These are phyloP conservation scores for Cyclanthera cordifolia DNA, from an alignment of 306 rosid genomes.

Conservation along the genomic window DNA sequence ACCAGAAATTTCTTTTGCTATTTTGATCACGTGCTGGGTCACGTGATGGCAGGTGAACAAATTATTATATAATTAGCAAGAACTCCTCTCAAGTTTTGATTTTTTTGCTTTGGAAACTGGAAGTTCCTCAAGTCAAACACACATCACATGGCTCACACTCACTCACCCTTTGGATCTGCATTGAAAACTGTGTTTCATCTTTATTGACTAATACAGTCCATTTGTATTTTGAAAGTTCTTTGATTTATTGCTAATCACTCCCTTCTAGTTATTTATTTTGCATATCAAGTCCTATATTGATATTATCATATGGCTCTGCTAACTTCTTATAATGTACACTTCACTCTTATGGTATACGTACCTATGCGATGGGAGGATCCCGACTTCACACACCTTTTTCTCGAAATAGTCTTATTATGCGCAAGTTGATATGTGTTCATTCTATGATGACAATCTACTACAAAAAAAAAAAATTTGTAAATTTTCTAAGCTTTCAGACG, in stretches of 20 bases:
- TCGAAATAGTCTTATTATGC: too few species aligned
- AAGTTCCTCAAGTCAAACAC: constrained; percentile 44
- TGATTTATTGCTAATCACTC: background rate
- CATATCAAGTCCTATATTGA: background rate
- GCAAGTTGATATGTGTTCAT: too few species aligned
- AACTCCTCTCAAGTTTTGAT: constrained; percentile 21
- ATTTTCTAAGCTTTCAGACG: too few species aligned
- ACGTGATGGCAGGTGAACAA: constrained; percentile 32
- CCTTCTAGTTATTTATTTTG: background rate
- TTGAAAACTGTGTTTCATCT: constrained; percentile 16
- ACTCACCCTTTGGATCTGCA: constrained; percentile 16
- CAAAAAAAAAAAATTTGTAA: too few species aligned
- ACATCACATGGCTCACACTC: constrained; percentile 60
- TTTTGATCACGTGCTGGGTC: constrained; percentile 54
- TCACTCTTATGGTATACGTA: too few species aligned
- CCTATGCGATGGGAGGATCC: too few species aligned
- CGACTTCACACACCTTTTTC: too few species aligned
- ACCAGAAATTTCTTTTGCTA: constrained; percentile 21
- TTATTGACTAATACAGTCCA: background rate
- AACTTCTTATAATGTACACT: too few species aligned
- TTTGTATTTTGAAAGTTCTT: background rate
- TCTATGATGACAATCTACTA: too few species aligned
- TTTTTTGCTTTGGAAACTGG: constrained; percentile 69
- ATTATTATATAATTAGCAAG: constrained; percentile 4
- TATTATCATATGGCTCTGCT: too few species aligned